These are phyloP conservation scores for Chlamydomonas sp. DNA, from an alignment of 139 green algal genomes.

Conservation along the genomic window DNA sequence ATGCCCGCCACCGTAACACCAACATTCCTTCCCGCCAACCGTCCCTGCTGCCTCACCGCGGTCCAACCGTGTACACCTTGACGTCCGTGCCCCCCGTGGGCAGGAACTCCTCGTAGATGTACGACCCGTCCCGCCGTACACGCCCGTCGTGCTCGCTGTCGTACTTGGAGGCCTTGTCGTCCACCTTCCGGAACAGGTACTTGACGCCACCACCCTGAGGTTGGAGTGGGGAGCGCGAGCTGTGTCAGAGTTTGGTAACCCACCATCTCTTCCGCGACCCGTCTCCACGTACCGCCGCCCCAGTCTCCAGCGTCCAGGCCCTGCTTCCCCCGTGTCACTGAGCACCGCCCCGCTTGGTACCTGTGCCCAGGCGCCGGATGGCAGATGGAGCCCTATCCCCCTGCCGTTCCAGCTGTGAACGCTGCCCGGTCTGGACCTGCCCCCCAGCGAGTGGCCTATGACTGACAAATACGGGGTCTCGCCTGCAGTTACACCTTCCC, in stretches of 20 bases:
- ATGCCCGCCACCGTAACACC: no score
- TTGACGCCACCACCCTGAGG: constrained; percentile 94
- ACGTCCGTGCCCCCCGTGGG: constrained; percentile 97
- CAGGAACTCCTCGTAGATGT: constrained; percentile 99
- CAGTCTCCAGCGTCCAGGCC: no score
- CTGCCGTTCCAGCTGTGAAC: no score
- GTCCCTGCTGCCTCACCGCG: constrained; percentile 7
- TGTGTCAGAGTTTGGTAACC: background rate
- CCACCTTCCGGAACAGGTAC: constrained; percentile 95
- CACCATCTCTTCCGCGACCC: no score
- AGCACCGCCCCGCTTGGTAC: no score
- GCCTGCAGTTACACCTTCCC: background rate
- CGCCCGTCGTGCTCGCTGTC: constrained; percentile 83
- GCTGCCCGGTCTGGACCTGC: no score
- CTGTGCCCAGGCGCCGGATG: no score
- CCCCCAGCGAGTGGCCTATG: no score
- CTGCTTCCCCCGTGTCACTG: no score
- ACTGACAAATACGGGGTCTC: background rate
- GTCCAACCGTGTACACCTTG: constrained; percentile 86
- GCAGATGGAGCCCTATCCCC: no score
- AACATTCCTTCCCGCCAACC: no score
- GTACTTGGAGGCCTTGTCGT: constrained; percentile 87
- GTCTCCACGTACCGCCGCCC: no score
- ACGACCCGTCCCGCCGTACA: constrained; percentile 89
- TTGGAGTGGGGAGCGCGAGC: background rate